Base-by-base conservation (phyloP, 169 alveolate genomes). In the Plasmodium reichenowi region DNA sequence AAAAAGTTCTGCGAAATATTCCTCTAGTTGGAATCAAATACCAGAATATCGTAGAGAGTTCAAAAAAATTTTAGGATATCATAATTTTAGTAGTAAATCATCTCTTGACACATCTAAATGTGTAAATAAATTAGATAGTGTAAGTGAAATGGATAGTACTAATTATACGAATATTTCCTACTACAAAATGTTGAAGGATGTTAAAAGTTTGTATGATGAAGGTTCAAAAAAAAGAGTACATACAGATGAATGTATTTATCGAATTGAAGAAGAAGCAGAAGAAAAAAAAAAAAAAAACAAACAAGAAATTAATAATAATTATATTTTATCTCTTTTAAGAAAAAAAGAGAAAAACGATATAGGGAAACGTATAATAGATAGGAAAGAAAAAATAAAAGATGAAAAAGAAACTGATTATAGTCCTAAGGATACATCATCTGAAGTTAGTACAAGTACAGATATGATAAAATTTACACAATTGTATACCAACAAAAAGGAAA, bases 391-490 rank as follows among this genome's bases (percentile, higher is more conserved):
- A 43, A 67, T 29, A 17, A 15, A 24, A 20, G 29, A 15, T 38
- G 45, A 60, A 32, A 20, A 12, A 43, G 9, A 38, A 45, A n/a
- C 12, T 4, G 56, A 38, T 24, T 32, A 66, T 38, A 6, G 43
- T 17, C 43, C 54, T 15, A 83, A 38, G 12, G 62, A 83, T 15
- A 67, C 17, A 22, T 5, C 17, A 13, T 47, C 70, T 10, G 73
- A 52, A 5, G 52, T 67, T 62, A n/a, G 22, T 10, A 67, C 85
- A 38, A 38, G 56, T 50, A 47, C 22, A 45, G 56, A 70, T 50
- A 83, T 60, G 45, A 83, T 68, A 45, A 83, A 83, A 83, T 68
- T 67, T 68, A 47, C 91, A n/a, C 68, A 68, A 32, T 1, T 56
- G 15, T 62, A 68, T 32, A 83, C 68, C 10, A 38, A 83, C 73